Conservation (phyloP, 2,329 filamentous ascomycete species). For the Ceratocystis harringtonii region DNA sequence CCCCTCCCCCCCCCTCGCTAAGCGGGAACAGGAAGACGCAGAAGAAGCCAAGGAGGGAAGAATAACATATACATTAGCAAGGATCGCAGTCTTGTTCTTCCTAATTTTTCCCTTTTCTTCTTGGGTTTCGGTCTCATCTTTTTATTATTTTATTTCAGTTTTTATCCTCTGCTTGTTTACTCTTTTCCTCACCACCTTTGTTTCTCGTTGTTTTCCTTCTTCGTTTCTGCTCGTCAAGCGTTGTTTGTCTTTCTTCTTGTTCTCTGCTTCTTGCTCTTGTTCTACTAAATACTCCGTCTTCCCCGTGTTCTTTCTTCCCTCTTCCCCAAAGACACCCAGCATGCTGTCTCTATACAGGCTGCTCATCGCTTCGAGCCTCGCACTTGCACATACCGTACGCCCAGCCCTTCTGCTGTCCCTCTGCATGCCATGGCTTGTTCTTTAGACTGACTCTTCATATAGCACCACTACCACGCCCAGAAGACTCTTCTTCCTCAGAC, state of each 20-base stretch:
- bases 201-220: not conserved
- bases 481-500: not conserved
- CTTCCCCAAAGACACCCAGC: not conserved
- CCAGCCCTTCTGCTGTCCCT: not conserved
- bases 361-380: constrained; percentile 1
- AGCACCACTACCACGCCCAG: not conserved
- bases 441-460: not conserved
- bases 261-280: constrained; percentile 5
- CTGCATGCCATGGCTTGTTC: not conserved
- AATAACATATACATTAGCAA: not conserved
- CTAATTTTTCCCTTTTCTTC: not conserved
- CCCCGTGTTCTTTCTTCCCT: not conserved
- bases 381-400: constrained; percentile 9
- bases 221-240: not conserved
- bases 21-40: not conserved
- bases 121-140: not conserved
- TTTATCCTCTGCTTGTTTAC: not conserved
- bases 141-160: not conserved
- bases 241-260: constrained; percentile 4
- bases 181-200: not conserved
- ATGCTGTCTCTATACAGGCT: not conserved
- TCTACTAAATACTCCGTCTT: not conserved
- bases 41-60: not conserved
- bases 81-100: constrained; percentile 5
- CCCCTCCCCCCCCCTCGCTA: not conserved